phyloP scores from a whole-genome alignment of 2,329 filamentous ascomycete species.

The Corinectria fuckeliana region DNA sequence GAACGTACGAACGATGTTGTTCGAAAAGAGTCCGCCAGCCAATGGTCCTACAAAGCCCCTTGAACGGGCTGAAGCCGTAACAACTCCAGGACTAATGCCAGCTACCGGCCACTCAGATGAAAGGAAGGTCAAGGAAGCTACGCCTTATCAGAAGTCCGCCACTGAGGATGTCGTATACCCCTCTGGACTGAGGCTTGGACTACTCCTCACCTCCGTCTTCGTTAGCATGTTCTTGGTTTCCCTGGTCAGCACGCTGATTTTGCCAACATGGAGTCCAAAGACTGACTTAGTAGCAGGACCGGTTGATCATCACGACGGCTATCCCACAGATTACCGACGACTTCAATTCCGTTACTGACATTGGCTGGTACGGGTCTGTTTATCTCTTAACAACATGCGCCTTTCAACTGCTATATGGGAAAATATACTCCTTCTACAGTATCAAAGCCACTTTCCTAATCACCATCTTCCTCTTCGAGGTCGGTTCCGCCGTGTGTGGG shows the following conservation, averaged over 20 bases:
- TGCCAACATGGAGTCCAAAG: background rate
- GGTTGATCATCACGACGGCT: conserved; percentile 46
- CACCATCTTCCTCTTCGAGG: conserved; percentile 35
- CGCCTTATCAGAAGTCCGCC: background rate
- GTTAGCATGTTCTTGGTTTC: conserved; percentile 17
- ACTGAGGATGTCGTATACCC: background rate
- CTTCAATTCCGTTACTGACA: conserved; percentile 39
- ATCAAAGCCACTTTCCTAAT: conserved; percentile 34
- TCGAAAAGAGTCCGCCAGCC: no score
- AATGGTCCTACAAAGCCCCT: no score
- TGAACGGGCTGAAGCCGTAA: no score
- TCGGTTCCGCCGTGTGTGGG: conserved; percentile 43
- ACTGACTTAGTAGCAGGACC: conserved; percentile 33
- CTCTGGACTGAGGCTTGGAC: background rate
- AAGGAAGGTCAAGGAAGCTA: no score
- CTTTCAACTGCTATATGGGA: conserved; percentile 47
- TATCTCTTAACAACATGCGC: conserved; percentile 48
- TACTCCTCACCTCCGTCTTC: conserved; percentile 5
- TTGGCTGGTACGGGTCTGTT: conserved; percentile 44
- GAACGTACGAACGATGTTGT: no score
- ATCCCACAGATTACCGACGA: conserved; percentile 42
- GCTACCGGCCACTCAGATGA: no score
- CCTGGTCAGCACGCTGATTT: background rate
- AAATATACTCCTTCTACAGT: conserved; percentile 50
- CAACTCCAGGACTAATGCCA: no score